Base-by-base conservation (phyloP, 805 yeast genomes). In the Naumovozyma baii region DNA sequence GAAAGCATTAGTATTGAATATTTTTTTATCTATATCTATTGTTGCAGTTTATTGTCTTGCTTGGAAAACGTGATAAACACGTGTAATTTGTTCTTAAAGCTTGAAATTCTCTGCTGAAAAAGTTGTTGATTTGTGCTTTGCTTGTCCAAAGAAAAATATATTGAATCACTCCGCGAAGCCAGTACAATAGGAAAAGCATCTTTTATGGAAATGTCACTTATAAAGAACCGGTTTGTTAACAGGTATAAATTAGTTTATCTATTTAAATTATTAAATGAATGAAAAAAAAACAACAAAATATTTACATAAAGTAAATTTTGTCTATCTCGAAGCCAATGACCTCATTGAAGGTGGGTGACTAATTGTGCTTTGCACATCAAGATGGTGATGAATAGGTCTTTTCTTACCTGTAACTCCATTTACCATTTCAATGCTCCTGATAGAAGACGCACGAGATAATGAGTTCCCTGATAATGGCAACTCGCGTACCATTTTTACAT, bases 21-120 rank as follows among this genome's bases (percentile, higher is more conserved):
- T 29, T 8, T 22, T 22, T 22, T 10, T 22, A 10, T 29, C 13
- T 29, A 29, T n/a, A 8, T 13, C 31, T n/a, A 9, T 34, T 26
- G 37, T 18, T 4, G 12, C 31, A 7, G 14, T 13, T 25, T 31
- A 31, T 31, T n/a, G 34, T 34, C 12, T 32, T 38, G 22, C 19
- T 41, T 28, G 5, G 22, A 43, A 45, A 56, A 56, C 61, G 61
- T 56, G 61, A 54, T 51, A 40, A 50, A 48, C 61, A 56, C 61
- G 60, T 55, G 61, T 50, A 40, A 37, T 32, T n/a, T 18, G 15
- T 31, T 41, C 9, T 43, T 38, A 13, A 44, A 41, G 26, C 39
- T 32, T 29, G 47, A 33, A 9, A 53, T 40, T 33, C 55, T 45
- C 18, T 45, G 40, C 1, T 53, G 44, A 20, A 41, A 28, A 17